Conservation (phyloP, 768 basidiomycete species). For the Suillus alpinus region DNA sequence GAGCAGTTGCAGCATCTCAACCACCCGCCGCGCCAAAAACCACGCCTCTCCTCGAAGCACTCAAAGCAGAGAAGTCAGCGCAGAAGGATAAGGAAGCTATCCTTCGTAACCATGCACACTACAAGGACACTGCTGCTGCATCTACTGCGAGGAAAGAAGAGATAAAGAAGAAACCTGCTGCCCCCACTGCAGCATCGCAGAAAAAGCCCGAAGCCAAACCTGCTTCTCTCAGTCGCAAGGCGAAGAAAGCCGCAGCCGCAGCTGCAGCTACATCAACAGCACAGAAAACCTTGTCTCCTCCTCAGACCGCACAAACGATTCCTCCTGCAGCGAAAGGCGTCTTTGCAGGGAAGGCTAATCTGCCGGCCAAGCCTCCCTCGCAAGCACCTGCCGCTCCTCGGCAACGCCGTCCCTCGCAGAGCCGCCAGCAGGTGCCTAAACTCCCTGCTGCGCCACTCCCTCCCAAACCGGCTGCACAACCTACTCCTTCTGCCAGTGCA, state of each 20-base stretch:
- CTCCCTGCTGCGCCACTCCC: conserved; percentile 4
- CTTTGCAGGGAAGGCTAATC: conserved; percentile 1
- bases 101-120: conserved; percentile 69
- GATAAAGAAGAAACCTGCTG: conserved; percentile 37
- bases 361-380: conserved; percentile 14
- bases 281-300: conserved; percentile 21
- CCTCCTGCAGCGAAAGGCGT: conserved; percentile 1
- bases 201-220: conserved; percentile 31
- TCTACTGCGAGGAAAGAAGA: conserved; percentile 34
- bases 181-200: conserved; percentile 19
- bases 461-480: not conserved
- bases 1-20: conserved; percentile 62
- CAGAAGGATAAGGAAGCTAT: conserved; percentile 74
- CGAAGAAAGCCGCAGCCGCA: conserved; percentile 31
- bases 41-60: conserved; percentile 90
- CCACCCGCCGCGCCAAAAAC: conserved; percentile 66
- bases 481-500: conserved; percentile 1
- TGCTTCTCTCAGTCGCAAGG: conserved; percentile 33
- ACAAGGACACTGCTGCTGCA: conserved; percentile 47
- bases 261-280: conserved; percentile 11
- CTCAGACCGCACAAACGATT: conserved; percentile 3
- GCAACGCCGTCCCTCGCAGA: conserved; percentile 15
- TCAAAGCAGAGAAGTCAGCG: conserved; percentile 71
- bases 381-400: conserved; percentile 10
- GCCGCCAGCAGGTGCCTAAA: conserved; percentile 16